A percentile compares a stretch with the other conserved stretches of the same genome.
Conservation (phyloP, 2,329 filamentous ascomycete species). For the Colletotrichum tamarilloi region DNA sequence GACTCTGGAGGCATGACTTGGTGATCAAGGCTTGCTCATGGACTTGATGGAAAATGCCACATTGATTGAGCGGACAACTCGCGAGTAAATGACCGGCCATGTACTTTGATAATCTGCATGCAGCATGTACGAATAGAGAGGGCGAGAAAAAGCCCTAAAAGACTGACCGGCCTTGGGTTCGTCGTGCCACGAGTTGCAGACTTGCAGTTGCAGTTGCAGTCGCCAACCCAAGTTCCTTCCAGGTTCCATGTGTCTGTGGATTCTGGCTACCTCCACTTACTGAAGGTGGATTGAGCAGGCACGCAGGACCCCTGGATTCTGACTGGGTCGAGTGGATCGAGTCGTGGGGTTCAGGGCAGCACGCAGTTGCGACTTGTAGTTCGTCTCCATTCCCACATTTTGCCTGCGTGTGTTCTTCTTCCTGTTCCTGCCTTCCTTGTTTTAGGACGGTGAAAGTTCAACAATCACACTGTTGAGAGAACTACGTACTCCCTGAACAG, state of each 20-base stretch:
- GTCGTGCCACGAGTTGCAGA: neutral
- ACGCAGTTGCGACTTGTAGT: neutral
- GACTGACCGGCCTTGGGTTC: neutral
- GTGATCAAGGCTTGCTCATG: neutral
- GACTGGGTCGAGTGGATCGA: neutral
- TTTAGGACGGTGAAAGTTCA: too few relatives aligned
- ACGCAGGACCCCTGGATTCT: conserved; percentile 14
- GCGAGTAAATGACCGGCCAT: too few relatives aligned
- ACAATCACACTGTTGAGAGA: conserved; percentile 5
- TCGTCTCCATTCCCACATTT: neutral
- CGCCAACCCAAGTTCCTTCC: too few relatives aligned
- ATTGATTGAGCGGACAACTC: neutral
- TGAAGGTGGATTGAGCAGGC: conserved; percentile 8
- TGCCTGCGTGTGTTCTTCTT: neutral
- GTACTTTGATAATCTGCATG: too few relatives aligned
- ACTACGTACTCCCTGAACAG: too few relatives aligned
- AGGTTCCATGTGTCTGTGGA: conserved; percentile 14
- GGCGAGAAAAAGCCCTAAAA: neutral
- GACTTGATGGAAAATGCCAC: neutral
- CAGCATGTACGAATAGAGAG: neutral
- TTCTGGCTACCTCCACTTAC: neutral
- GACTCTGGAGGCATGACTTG: neutral
- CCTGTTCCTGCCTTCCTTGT: too few relatives aligned
- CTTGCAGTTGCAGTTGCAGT: neutral
- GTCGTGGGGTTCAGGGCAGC: neutral